Evolutionary conservation across 225 moss, liverwort and hornwort genomes (phyloP), one percentile per base, ranked within the genome.

Genomic region (Anthoceros angustus): DNA sequence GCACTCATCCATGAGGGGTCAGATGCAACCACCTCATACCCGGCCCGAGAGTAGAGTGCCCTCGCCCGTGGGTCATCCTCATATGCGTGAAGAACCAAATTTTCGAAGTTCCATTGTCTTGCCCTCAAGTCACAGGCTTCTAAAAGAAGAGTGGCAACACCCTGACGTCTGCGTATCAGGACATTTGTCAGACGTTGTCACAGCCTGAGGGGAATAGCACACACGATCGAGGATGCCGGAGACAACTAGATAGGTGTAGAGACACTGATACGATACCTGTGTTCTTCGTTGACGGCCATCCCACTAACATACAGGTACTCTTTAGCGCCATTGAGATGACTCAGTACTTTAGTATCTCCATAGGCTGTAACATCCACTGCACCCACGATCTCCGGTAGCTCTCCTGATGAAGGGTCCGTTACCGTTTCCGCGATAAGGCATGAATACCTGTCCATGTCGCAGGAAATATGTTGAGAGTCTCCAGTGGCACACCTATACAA

Each of bases 281-380:
- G 81, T 8, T 79, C 74, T 10, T 70, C 49, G 70, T 98, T 83
- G 68, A 98, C 98, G 62, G 98, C 98, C 98, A 98, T 89, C 25
- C 98, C 92, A 65, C 98, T 92, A 20, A 98, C 74, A 42, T 98
- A 98, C 68, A 98, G 79, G 71, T 98, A 98, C 72, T 98, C 98
- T 26, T 77, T 61, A 14, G 85, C 98, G 43, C 78, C 84, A 11
- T 84, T 84, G 42, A 92, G 78, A 73, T 86, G 89, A 63, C 82
- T 74, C 40, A 92, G 62, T 60, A 98, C 83, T 72, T 80, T 82
- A 60, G 75, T 80, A 39, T 98, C 92, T 25, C 76, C 75, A 20
- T 82, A 71, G 32, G 85, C 89, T 65, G 87, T 87, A 61, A 89
- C 70, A 69, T 98, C 92, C 18, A 98, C 98, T 8, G 81, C 87